Base-by-base conservation (phyloP, 352 stramenopile species). In the Phytopythium chamaehyphon region DNA sequence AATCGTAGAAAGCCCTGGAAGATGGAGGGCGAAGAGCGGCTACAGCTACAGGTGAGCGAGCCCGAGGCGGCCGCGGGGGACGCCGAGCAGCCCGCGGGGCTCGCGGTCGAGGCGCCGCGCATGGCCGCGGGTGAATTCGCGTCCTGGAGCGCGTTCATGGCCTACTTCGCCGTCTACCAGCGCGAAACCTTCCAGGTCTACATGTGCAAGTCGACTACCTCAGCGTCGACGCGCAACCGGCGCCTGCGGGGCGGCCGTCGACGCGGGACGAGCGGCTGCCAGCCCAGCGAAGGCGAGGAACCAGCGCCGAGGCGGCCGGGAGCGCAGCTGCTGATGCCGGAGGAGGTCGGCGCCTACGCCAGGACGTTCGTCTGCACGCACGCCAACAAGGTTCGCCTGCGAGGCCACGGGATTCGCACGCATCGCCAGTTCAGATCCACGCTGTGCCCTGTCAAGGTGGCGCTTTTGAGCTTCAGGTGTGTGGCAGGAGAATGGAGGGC, bases 341-440 rank as follows among this genome's bases (percentile, higher is more conserved):
- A 44, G 5, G 52, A 51, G 15, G 39, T 58, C 24, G 40, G 47
- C 15, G 43, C 52, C 12, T 64, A 64, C 40, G 47, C 57, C 39
- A 64, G 61, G 57, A 64, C 57, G 39, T 47, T 64, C 19, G 36
- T 52, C 15, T 64, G 57, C 40, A 64, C 57, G 23, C 57, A 64
- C n/a, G 52, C 31, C 2, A 53, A 53, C 23, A 57, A 56, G 40
- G 50, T 44, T 18, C 47, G 47, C 11, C 56, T 46, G 19, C 35
- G 57, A n/a, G 47, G 57, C 40, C 43, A 58, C 15, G 57, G 57
- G 1, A 56, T 61, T 22, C 57, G 57, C 15, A 40, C 40, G 18
- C 40, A 47, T n/a, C 46, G 54, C 19, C 47, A 54, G 10, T 57
- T 51, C 16, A 52, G 57, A n/a, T 38, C 52, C 12, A 56, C 55